Conservation (phyloP, 306 rosid species). For the Aeschynomene evenia region DNA sequence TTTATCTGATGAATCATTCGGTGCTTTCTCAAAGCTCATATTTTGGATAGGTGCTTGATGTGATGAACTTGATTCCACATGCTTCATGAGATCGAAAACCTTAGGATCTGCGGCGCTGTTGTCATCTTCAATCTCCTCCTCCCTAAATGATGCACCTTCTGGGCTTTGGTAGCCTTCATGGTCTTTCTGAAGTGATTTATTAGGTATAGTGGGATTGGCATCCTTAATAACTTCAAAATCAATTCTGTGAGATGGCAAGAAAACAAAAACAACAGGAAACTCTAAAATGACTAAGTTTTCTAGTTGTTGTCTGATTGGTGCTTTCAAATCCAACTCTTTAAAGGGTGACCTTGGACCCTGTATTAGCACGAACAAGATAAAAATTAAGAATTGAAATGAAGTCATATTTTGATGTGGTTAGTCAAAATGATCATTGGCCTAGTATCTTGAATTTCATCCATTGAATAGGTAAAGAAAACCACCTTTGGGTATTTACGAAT, state of each 20-base stretch:
- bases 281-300: slow-evolving; percentile 62
- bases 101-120: slow-evolving; percentile 37
- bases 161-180: slow-evolving; percentile 33
- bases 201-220: slow-evolving; percentile 22
- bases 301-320: slow-evolving; percentile 74
- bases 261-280: slow-evolving; percentile 76
- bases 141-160: slow-evolving; percentile 56
- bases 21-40: slow-evolving; percentile 27
- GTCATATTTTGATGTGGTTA: background rate
- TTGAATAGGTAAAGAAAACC: slow-evolving; percentile 24
- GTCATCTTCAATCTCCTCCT: slow-evolving; percentile 76
- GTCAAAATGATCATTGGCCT: background rate
- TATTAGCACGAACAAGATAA: slow-evolving; percentile 29
- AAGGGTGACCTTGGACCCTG: slow-evolving; percentile 71
- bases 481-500: slow-evolving; percentile 76
- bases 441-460: background rate
- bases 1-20: slow-evolving; percentile 31
- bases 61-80: slow-evolving; percentile 39
- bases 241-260: slow-evolving; percentile 61
- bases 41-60: slow-evolving; percentile 23
- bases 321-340: slow-evolving; percentile 60
- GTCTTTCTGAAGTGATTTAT: slow-evolving; percentile 44
- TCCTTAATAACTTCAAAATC: slow-evolving; percentile 61
- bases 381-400: background rate
- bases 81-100: slow-evolving; percentile 60